phyloP scores from a whole-genome alignment of 2,329 filamentous ascomycete genomes.

The Exophiala spinifera region DNA sequence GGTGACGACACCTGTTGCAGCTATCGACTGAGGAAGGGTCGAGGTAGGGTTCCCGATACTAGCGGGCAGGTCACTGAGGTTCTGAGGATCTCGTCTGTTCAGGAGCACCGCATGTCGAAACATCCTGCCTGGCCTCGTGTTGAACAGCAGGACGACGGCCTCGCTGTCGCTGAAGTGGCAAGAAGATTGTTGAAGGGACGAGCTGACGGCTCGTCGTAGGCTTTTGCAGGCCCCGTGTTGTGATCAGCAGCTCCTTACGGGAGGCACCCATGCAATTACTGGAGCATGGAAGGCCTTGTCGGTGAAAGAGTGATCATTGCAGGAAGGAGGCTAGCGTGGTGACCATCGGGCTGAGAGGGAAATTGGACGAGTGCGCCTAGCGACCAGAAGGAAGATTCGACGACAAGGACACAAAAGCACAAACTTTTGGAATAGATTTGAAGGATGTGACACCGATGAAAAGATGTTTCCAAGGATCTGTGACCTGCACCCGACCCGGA shows the following conservation, averaged over 20 bases:
- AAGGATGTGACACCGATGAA: conserved; percentile 2
- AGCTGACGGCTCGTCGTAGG: conserved; percentile 4
- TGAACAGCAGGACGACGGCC: conserved; percentile 14
- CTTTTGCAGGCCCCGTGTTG: conserved; percentile 6
- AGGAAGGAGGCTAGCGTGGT: conserved; percentile 17
- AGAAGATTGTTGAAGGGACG: neutral
- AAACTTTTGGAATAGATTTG: conserved; percentile 1
- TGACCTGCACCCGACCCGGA: conserved; percentile 9
- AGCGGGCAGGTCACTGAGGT: conserved; percentile 10
- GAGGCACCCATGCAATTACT: conserved; percentile 9
- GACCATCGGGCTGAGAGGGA: conserved; percentile 18
- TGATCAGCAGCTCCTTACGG: conserved; percentile 18
- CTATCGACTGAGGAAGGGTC: conserved; percentile 16
- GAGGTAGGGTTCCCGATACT: conserved; percentile 21
- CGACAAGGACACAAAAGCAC: neutral
- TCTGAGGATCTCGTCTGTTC: conserved; percentile 15
- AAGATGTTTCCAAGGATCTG: conserved; percentile 3
- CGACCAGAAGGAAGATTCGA: neutral
- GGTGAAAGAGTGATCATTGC: conserved; percentile 22
- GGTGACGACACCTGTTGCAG: conserved; percentile 6
- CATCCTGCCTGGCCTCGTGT: conserved; percentile 22
- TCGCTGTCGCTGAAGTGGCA: neutral
- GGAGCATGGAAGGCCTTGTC: conserved; percentile 14
- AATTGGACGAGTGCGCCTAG: conserved; percentile 21
- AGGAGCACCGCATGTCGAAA: conserved; percentile 11